Evolutionary conservation across 129 eudicot genomes (phyloP), one percentile per base, ranked within the genome.

Genomic region (Scalesia atractyloides): DNA sequence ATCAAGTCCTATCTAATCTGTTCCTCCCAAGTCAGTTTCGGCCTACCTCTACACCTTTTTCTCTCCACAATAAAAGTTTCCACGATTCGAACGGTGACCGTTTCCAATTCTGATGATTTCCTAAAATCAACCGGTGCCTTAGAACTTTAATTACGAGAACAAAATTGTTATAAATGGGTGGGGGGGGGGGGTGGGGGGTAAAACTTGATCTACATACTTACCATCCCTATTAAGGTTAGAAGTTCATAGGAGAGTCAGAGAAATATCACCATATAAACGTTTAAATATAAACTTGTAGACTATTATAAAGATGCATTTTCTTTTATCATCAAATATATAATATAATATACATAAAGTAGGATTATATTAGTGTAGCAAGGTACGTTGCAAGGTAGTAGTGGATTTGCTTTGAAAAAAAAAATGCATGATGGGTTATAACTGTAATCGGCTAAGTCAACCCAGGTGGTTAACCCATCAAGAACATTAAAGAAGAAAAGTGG

Each of bases 381-480:
- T 2, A 11, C 39, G 44, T 44, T 50, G 33, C 37, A 73, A 70
- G 72, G 22, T 70, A 71, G 22, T 70, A 71, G 82, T 78, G 82
- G 73, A 54, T 41, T 62, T 70, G 70, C 81, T 77, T 77, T 76
- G 17, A 7, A 4, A 67, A 10, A 10, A 64, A 75, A 9, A 11
- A 11, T 49, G 71, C 71, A 77, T 71, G 82, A 78, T 78, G 68
- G 43, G 22, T 43, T 78, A 78, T 78, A 78, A 78, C 82, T 78
- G 82, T 71, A 78, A 53, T 44, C 22, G 43, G 66, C 56, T 57
- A 72, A 78, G 82, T 78, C 82, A 78, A 78, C 82, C 15, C 52
- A 71, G 82, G 77, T 78, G 82, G 82, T 78, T 78, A 78, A 78
- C 62, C 53, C 77, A 71, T 78, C 22, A 58, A 78, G 77, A 77